Percentiles rank a stretch among this genome's conserved stretches.
Evolutionary conservation across 2,329 filamentous ascomycete species (phyloP).

Genomic region (Leptographium galeiforme): DNA sequence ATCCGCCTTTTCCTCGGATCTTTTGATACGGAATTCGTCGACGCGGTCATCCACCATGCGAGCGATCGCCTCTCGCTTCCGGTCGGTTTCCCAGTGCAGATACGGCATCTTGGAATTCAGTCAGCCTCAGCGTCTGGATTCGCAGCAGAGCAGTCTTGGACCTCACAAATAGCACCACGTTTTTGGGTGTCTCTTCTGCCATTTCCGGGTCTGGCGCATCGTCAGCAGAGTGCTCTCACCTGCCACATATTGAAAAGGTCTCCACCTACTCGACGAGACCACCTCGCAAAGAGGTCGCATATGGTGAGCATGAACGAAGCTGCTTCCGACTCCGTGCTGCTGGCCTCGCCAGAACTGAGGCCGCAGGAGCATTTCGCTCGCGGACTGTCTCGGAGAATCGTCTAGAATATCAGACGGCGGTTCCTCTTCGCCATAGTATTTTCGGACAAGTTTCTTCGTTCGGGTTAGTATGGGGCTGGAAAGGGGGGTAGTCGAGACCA

Average conservation of each 20-base stretch:
- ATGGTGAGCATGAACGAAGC: conserved; percentile 20
- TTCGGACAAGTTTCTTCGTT: conserved; percentile 11
- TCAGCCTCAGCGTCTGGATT: not conserved
- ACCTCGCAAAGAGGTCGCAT: conserved; percentile 21
- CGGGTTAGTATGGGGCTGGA: no score
- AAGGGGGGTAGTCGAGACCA: no score
- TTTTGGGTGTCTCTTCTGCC: conserved; percentile 8
- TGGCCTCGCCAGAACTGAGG: conserved; percentile 21
- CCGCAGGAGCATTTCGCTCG: conserved; percentile 15
- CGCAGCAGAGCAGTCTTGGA: not conserved
- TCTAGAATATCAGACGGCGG: not conserved
- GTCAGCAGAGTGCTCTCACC: not conserved
- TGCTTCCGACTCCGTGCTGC: conserved; percentile 14
- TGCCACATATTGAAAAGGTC: not conserved
- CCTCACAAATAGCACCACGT: conserved; percentile 19
- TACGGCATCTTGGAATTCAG: conserved; percentile 21
- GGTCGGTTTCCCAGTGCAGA: conserved; percentile 27
- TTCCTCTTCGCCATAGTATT: conserved; percentile 11
- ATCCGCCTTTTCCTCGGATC: not conserved
- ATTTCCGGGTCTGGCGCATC: not conserved
- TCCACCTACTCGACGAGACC: conserved; percentile 16
- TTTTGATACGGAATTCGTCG: not conserved
- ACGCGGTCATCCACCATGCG: conserved; percentile 15
- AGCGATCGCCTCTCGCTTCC: conserved; percentile 17
- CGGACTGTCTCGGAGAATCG: conserved; percentile 2